Evolutionary conservation across 1,284 basidiomycete species (phyloP), one percentile per base, ranked within the genome.

Genomic region (Ceratobasidium sp.): DNA sequence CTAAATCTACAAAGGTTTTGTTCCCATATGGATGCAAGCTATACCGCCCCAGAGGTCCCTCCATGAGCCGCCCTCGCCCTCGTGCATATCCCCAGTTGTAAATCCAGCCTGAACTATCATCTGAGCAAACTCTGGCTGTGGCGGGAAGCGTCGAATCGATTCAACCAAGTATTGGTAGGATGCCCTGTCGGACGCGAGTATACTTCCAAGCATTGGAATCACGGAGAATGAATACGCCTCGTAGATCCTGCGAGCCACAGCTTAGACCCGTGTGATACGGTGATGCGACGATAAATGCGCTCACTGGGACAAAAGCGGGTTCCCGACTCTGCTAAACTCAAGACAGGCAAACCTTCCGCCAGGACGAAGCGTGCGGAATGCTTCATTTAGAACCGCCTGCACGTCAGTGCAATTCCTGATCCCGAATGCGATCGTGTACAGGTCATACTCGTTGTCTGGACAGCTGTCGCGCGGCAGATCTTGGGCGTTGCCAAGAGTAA

Each of bases 111-210:
- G 88, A 75, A 86, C 82, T 75, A 96, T 91, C 95, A 99, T 93
- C 78, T 88, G 82, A 14, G 95, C 92, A 82, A 99, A 99, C 66
- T 94, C 89, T 28, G 88, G 83, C 81, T 98, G 96, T 23, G 88
- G 84, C 40, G 96, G 96, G 85, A 99, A 99, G 76, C 88, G 88
- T 72, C 95, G 92, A 78, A 99, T 99, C 44, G 95, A 98, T 82
- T 99, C 97, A 64, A 99, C 94, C 53, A 99, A 86, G 81, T 99
- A 99, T 81, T 97, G 94, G 81, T 99, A 99, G 21, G 95, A 97
- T 38, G 89, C 92, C 44, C 96, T 87, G 81, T 99, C 96, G 3
- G 93, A 93, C 8, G 96, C 94, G n/a, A 99, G 85, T 77, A 99
- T 91, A 64, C 95, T 96, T 28, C 97, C 97, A 51, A 99, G 82